Evolutionary conservation across 768 basidiomycete species (phyloP).

Genomic region (Holtermannia corniformis): DNA sequence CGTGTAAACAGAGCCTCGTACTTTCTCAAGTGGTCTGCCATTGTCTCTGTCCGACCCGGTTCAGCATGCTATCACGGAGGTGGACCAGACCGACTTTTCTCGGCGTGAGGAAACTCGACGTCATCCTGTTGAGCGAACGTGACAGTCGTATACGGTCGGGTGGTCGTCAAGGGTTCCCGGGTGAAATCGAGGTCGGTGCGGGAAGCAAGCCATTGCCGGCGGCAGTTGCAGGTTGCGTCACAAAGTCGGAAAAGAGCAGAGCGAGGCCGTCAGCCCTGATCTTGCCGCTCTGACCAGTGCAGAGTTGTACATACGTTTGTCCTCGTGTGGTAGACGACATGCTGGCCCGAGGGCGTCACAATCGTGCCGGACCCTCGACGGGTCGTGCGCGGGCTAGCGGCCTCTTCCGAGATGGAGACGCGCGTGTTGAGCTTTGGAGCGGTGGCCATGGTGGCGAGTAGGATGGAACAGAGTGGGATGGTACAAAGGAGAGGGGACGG

Average conservation of each 20-base stretch:
- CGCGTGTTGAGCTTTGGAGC: neutral
- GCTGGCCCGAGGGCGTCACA: slow-evolving; percentile 62
- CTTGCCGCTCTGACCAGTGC: too few species aligned
- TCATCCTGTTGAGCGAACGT: slow-evolving; percentile 37
- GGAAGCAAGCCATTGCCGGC: neutral
- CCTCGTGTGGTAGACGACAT: slow-evolving; percentile 75
- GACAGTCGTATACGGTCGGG: too few species aligned
- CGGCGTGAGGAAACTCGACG: slow-evolving; percentile 81
- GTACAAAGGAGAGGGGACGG: too few species aligned
- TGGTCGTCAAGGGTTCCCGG: too few species aligned
- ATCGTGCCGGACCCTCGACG: slow-evolving; percentile 50
- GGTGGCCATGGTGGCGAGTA: neutral
- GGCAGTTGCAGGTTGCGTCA: neutral
- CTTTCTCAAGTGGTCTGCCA: slow-evolving; percentile 87
- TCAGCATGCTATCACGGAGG: slow-evolving; percentile 5
- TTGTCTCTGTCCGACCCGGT: slow-evolving; percentile 49
- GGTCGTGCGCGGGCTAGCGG: slow-evolving; percentile 15
- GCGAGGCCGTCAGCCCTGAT: neutral
- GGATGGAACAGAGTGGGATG: too few species aligned
- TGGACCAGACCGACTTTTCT: slow-evolving; percentile 54
- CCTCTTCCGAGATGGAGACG: neutral
- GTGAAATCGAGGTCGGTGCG: too few species aligned
- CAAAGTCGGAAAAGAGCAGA: neutral
- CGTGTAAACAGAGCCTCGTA: slow-evolving; percentile 69
- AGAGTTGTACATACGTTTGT: slow-evolving; percentile 55